Base-by-base conservation (phyloP, 441 rosid species). In the Gossypium trilobum region DNA sequence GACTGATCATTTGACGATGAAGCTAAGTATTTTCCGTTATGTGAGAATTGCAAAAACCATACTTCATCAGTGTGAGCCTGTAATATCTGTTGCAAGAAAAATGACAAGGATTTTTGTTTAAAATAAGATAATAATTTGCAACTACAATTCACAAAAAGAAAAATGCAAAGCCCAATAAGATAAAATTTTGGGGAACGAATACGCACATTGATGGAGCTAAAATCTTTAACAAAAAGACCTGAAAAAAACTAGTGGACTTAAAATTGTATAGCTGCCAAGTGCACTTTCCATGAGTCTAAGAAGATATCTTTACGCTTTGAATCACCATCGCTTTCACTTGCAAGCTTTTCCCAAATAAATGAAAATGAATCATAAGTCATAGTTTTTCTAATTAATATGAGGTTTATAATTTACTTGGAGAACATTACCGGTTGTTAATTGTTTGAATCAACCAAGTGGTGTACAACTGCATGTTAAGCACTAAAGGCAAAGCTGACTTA, bases 41-140 rank as follows among this genome's bases (percentile, higher is more conserved):
- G 93, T 60, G 96, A 90, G 83, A 88, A 90, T 78, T 85, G 79
- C 83, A 90, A 71, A 75, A 84, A 89, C 96, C 92, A 87, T 33
- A 90, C 89, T 78, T 90, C 93, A 82, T 85, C 91, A 0, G 78
- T 75, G 78, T 90, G 96, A 36, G 72, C 86, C 77, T 84, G 77
- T 59, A 92, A 76, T 70, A 83, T 72, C 97, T 90, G 85, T 72
- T 68, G 68, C 75, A 77, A 76, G 36, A 62, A 62, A 13, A 60
- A 51, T 42, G 8, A 19, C 31, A 42, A 52, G 51, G 42, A 71
- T 68, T 65, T 70, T 36, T 36, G 42, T 7, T 36, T 36, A 7
- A 50, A n/a, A 75, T 23, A 64, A 16, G n/a, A 8, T 22, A 3
- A 22, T 17, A 33, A 58, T 31, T 66, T 27, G 29, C 20, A 62